A percentile compares a stretch with the other conserved stretches of the same genome.
Conservation (phyloP, 192 early-diverging fungal genomes). For the Umbelopsis vinacea region DNA sequence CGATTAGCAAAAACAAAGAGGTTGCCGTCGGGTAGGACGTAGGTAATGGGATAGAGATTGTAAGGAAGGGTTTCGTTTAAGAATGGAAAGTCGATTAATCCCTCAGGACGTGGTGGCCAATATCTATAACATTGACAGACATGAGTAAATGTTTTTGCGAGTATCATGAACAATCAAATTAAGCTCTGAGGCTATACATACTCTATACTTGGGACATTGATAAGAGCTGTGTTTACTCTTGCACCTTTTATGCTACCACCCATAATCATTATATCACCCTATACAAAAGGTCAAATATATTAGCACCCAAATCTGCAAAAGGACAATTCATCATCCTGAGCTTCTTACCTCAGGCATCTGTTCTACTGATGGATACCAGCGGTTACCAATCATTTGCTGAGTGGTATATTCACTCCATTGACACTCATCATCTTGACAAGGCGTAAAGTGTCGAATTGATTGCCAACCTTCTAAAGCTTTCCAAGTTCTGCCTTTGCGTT, state of each 20-base stretch:
- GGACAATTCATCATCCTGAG: constrained; percentile 21
- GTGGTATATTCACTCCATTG: constrained; percentile 48
- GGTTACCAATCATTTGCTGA: constrained; percentile 24
- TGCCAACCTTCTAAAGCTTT: constrained; percentile 44
- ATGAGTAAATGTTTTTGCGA: no score
- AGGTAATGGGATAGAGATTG: constrained; percentile 49
- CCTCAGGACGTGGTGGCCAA: constrained; percentile 44
- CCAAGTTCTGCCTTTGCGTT: constrained; percentile 46
- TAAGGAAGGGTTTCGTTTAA: constrained; percentile 52
- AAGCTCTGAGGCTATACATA: constrained; percentile 26
- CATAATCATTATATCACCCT: constrained; percentile 57
- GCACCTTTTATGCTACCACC: constrained; percentile 55
- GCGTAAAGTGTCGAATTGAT: constrained; percentile 49
- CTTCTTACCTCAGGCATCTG: constrained; percentile 45
- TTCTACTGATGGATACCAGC: constrained; percentile 51
- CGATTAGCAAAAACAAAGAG: constrained; percentile 58
- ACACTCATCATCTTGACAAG: constrained; percentile 52
- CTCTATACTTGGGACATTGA: constrained; percentile 57
- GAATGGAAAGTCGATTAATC: constrained; percentile 44
- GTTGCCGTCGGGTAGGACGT: constrained; percentile 54
- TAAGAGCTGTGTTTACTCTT: constrained; percentile 44
- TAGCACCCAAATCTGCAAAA: not conserved
- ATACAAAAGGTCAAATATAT: constrained; percentile 20
- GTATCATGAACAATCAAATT: no score
- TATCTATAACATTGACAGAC: constrained; percentile 24